A percentile compares a stretch with the other conserved stretches of the same genome.
These are phyloP conservation scores for Orbilia quercus DNA, from an alignment of 2,329 filamentous ascomycete genomes.

Conservation along the genomic window DNA sequence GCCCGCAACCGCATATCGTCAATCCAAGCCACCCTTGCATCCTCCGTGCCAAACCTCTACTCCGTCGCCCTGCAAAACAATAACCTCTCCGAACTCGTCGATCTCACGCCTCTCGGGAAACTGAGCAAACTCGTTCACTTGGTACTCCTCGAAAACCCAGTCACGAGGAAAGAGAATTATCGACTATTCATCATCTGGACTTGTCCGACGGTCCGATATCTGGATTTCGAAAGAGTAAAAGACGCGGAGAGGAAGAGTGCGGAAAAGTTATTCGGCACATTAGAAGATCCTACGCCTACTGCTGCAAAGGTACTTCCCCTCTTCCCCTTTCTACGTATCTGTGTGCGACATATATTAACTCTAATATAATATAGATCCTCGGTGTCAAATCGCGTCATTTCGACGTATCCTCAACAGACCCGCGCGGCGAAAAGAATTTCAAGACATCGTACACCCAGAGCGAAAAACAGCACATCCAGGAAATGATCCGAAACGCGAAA, in stretches of 20 bases:
- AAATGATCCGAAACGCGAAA: conserved; percentile 87
- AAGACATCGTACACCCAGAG: conserved; percentile 86
- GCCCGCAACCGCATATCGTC: conserved; percentile 86
- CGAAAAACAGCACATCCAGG: conserved; percentile 85
- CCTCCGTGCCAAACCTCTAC: conserved; percentile 81
- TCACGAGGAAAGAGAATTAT: conserved; percentile 94
- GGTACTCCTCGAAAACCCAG: conserved; percentile 85
- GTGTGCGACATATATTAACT: too few species aligned
- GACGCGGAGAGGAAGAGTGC: conserved; percentile 82
- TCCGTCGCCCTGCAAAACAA: conserved; percentile 87
- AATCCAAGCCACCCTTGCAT: conserved; percentile 80
- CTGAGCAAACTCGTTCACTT: conserved; percentile 81
- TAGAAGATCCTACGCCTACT: conserved; percentile 79
- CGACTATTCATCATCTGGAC: conserved; percentile 91
- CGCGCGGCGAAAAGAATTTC: conserved; percentile 72
- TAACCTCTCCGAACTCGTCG: conserved; percentile 82
- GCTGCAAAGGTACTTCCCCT: conserved; percentile 73
- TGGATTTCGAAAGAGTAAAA: conserved; percentile 93
- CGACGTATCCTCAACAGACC: conserved; percentile 67
- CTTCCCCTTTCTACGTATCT: too few species aligned
- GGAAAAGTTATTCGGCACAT: conserved; percentile 82
- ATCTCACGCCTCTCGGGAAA: conserved; percentile 80
- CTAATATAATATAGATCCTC: conserved; percentile 72
- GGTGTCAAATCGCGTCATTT: conserved; percentile 83
- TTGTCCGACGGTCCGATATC: conserved; percentile 83